phyloP scores from a whole-genome alignment of 805 yeast genomes.

The Scheffersomyces stipitis region DNA sequence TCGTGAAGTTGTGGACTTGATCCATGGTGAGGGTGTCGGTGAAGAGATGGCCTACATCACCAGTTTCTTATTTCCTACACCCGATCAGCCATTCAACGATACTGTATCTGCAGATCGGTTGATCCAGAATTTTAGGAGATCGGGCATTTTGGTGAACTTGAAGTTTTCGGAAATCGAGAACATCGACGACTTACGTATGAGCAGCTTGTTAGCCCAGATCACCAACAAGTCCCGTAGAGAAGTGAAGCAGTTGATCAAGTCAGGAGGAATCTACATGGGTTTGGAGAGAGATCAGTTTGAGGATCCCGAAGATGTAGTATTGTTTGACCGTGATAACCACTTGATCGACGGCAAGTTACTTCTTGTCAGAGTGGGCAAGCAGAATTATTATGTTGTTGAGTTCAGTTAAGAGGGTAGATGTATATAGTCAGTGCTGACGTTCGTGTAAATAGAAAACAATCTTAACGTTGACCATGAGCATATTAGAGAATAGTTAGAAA shows the following conservation, averaged over 20 bases:
- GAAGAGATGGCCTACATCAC: slow-evolving; percentile 66
- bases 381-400: slow-evolving; percentile 58
- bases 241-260: slow-evolving; percentile 57
- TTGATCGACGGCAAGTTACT: slow-evolving; percentile 61
- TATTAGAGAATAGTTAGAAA: no score
- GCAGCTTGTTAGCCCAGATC: slow-evolving; percentile 51
- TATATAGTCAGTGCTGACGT: no score
- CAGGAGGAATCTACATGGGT: slow-evolving; percentile 77
- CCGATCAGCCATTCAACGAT: slow-evolving; percentile 49
- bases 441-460: no score
- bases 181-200: slow-evolving; percentile 43
- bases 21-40: slow-evolving; percentile 83
- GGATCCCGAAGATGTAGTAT: slow-evolving; percentile 49
- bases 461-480: no score
- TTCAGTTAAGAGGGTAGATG: no score
- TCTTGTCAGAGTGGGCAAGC: slow-evolving; percentile 74
- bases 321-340: slow-evolving; percentile 45
- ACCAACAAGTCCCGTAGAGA: slow-evolving; percentile 54
- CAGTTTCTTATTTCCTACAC: slow-evolving; percentile 62
- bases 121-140: slow-evolving; percentile 54
- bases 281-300: slow-evolving; percentile 50
- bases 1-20: slow-evolving; percentile 77
- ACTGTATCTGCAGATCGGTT: slow-evolving; percentile 49
- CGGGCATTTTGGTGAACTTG: slow-evolving; percentile 49
- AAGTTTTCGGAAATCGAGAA: slow-evolving; percentile 31